These are phyloP conservation scores for Metroxylon sagu DNA, from an alignment of 176 grass and related monocot species.

Conservation along the genomic window DNA sequence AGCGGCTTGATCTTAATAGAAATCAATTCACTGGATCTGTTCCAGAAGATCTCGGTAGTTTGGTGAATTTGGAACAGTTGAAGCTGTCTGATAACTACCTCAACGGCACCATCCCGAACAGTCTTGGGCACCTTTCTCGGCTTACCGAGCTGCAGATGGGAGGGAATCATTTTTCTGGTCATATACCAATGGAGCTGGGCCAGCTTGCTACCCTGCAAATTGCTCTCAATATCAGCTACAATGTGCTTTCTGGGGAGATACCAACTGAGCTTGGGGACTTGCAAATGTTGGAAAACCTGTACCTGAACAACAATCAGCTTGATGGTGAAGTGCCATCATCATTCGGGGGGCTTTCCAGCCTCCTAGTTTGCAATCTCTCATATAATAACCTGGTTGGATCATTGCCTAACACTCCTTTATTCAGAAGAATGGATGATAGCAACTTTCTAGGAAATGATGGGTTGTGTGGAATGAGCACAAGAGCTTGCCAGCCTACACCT, in stretches of 20 bases:
- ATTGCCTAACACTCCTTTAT: conserved; percentile 53
- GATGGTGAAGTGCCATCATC: conserved; percentile 66
- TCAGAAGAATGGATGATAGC: conserved; percentile 62
- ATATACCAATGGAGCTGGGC: conserved; percentile 64
- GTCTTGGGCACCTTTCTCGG: conserved; percentile 57
- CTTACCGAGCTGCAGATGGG: conserved; percentile 93
- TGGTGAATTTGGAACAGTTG: conserved; percentile 78
- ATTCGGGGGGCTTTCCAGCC: conserved; percentile 61
- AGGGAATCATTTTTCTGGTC: conserved; percentile 60
- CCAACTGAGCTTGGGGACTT: conserved; percentile 70
- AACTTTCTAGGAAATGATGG: conserved; percentile 83
- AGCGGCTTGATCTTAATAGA: conserved; percentile 88
- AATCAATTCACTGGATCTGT: conserved; percentile 63
- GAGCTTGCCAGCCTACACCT: conserved; percentile 35
- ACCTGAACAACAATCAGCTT: conserved; percentile 89
- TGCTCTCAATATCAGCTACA: conserved; percentile 84
- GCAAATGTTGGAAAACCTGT: conserved; percentile 64
- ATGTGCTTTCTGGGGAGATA: conserved; percentile 74
- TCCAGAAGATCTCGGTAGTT: conserved; percentile 55
- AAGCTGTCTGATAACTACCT: conserved; percentile 72
- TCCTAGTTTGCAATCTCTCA: conserved; percentile 87
- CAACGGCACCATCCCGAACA: conserved; percentile 69
- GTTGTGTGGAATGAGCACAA: conserved; percentile 60
- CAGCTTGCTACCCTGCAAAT: conserved; percentile 72
- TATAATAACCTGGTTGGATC: conserved; percentile 78